Base-by-base conservation (phyloP, 495 filamentous ascomycete genomes). In the Aspergillus taichungensis region DNA sequence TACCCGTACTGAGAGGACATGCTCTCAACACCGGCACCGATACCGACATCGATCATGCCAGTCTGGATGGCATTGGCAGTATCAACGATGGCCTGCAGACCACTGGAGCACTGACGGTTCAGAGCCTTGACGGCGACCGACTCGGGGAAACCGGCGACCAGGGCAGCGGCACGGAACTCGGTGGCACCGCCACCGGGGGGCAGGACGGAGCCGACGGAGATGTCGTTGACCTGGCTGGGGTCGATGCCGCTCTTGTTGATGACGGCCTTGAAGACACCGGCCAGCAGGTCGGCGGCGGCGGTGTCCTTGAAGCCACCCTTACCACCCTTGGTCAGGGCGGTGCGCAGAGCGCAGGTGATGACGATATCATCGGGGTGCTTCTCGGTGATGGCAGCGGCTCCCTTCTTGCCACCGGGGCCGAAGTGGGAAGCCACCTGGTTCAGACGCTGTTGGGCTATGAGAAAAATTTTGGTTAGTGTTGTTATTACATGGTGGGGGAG, bases 301-400 rank as follows among this genome's bases (percentile, higher is more conserved):
- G 91, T 95, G 41, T 98, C 94, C 77, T 97, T 97, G 76, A 98
- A 92, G 29, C 76, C 79, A 55, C 92, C 92, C 69, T 88, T 88
- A 52, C 89, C 88, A 55, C 88, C 92, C 70, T 87, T 94, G 42
- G 87, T 94, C 60, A 95, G 80, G 46, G 92, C 78, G 12, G 88
- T 94, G 43, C 92, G 89, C 58, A 96, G 85, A 51, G 87, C 88
- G 56, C 84, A 86, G 52, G 92, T 96, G 45, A 98, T 78, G 48
- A 98, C 92, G 58, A 97, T 79, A 59, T 87, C 83, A 63, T 86
- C 78, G 34, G 83, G 76, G 49, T 75, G 71, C 59, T 85, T 84
- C 53, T 75, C 66, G 35, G 77, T 68, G 49, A 87, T 56, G 6
- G 63, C 66, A 41, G 76, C 67, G 39, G 64, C 69, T 36, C 79